Evolutionary conservation across 192 early-diverging fungal species (phyloP).

Genomic region (Mortierella claussenii): DNA sequence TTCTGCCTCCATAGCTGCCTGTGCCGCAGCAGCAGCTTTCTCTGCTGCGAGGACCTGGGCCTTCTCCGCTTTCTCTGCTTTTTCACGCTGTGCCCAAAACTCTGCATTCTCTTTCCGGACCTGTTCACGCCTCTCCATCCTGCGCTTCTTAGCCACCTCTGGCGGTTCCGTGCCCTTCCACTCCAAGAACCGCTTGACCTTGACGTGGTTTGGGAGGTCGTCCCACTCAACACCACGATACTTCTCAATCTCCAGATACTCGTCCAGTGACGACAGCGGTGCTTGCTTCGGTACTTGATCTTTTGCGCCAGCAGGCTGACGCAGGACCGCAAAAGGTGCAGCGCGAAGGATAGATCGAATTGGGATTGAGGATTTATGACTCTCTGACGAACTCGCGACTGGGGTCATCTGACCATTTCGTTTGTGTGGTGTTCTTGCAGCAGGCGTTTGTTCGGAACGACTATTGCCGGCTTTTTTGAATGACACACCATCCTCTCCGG

Average conservation of each 20-base stretch:
- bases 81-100: neutral
- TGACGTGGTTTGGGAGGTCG: constrained; percentile 19
- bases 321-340: constrained; percentile 25
- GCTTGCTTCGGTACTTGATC: neutral
- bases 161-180: constrained; percentile 36
- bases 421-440: no score
- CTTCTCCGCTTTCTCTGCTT: neutral
- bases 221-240: constrained; percentile 40
- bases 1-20: neutral
- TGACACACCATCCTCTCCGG: constrained; percentile 5
- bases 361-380: neutral
- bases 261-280: constrained; percentile 13
- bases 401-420: no score
- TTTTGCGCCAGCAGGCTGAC: constrained; percentile 1
- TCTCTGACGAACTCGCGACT: neutral
- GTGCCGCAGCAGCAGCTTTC: neutral
- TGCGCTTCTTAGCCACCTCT: constrained; percentile 15
- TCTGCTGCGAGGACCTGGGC: neutral
- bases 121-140: constrained; percentile 10
- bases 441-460: neutral
- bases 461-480: neutral
- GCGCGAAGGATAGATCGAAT: neutral
- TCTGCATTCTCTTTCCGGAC: constrained; percentile 17
- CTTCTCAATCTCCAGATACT: constrained; percentile 32
- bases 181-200: constrained; percentile 21